Conservation (phyloP, 768 basidiomycete species). For the Pleurotus giganteus region DNA sequence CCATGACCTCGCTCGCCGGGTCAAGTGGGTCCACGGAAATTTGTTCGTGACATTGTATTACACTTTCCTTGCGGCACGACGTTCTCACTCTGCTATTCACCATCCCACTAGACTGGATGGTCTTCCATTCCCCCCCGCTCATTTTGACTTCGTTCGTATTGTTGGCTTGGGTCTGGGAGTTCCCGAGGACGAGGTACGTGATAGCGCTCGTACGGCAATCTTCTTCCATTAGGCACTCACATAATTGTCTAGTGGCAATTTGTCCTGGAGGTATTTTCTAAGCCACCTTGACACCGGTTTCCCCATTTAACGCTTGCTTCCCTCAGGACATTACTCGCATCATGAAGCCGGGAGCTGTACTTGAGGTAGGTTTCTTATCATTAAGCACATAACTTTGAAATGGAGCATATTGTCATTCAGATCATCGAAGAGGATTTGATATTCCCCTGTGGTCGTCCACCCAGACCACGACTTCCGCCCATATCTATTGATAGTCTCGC, state of each 20-base stretch:
- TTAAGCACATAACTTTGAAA: background rate
- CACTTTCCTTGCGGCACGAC: background rate
- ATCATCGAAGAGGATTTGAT: conserved; percentile 73
- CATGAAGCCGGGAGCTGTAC: conserved; percentile 55
- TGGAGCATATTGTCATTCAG: conserved; percentile 29
- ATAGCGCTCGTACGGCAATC: background rate
- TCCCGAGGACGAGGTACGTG: conserved; percentile 63
- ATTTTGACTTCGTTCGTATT: conserved; percentile 69
- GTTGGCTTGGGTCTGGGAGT: conserved; percentile 63
- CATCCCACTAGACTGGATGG: conserved; percentile 49
- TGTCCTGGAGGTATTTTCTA: conserved; percentile 54
- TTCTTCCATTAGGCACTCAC: conserved; percentile 7
- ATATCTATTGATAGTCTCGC: conserved; percentile 13
- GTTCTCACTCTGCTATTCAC: conserved; percentile 7
- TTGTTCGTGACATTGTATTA: conserved; percentile 41
- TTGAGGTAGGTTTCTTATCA: conserved; percentile 50
- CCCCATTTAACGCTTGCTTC: conserved; percentile 9
- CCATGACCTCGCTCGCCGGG: conserved; percentile 42
- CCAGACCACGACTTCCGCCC: conserved; percentile 16
- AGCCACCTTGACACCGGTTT: conserved; percentile 15
- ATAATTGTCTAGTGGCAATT: conserved; percentile 52
- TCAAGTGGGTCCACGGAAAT: conserved; percentile 69
- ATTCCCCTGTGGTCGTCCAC: conserved; percentile 51
- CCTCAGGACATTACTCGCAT: conserved; percentile 66
- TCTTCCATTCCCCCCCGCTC: conserved; percentile 53